Evolutionary conservation across 306 rosid species (phyloP).

Genomic region (Luffa aegyptiaca): DNA sequence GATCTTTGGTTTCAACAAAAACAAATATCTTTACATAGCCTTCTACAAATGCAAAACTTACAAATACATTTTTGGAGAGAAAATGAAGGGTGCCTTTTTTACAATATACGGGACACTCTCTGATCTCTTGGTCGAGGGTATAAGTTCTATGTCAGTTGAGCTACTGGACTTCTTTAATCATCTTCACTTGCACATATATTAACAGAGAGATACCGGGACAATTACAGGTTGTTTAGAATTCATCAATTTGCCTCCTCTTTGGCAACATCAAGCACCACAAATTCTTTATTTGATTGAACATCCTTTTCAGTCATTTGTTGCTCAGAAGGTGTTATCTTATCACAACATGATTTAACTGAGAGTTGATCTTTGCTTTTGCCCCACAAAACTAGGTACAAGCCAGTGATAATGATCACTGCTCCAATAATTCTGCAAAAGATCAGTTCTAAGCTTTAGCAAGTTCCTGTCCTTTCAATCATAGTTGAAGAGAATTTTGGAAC

Average conservation of each 20-base stretch:
- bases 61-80: no score
- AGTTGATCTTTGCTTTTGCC: constrained; percentile 30
- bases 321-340: background rate
- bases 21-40: no score
- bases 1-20: no score
- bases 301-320: background rate
- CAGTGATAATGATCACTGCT: constrained; percentile 24
- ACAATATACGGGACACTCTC: no score
- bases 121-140: no score
- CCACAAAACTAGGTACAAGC: constrained; percentile 38
- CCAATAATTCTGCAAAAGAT: constrained; percentile 24
- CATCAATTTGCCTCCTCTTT: background rate
- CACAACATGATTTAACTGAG: background rate
- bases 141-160: no score
- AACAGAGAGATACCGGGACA: background rate
- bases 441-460: background rate
- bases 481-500: no score
- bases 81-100: no score
- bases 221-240: background rate
- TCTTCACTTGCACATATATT: no score
- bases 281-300: background rate
- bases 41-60: no score
- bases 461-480: no score
- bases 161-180: no score
- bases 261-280: background rate